These are phyloP conservation scores for Nothophoma quercina DNA, from an alignment of 2,329 filamentous ascomycete genomes.

Conservation along the genomic window DNA sequence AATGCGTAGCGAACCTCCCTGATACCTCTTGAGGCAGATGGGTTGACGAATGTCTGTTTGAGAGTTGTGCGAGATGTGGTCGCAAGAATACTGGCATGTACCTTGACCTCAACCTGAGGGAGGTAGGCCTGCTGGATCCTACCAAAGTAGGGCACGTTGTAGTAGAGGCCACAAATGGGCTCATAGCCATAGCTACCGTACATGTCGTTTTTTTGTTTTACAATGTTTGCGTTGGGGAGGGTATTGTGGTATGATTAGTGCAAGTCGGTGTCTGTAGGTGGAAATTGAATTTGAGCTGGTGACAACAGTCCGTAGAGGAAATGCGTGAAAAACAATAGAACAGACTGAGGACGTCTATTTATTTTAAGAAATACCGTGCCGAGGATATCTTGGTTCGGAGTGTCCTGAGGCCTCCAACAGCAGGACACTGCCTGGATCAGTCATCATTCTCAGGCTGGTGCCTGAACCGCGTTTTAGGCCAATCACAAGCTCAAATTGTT, in stretches of 20 bases:
- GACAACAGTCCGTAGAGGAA: constrained; percentile 3
- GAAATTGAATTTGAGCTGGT: constrained; percentile 1
- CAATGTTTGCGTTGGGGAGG: no score
- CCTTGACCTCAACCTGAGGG: constrained; percentile 65
- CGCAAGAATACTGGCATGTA: constrained; percentile 68
- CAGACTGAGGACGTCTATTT: neutral
- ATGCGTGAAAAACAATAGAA: neutral
- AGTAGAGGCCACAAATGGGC: constrained; percentile 43
- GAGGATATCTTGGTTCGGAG: neutral
- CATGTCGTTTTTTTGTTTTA: no score
- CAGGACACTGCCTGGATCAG: constrained; percentile 20
- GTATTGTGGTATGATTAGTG: neutral
- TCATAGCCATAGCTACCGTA: neutral
- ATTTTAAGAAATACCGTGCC: neutral
- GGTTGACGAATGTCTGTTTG: constrained; percentile 69
- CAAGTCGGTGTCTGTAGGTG: neutral
- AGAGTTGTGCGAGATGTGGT: constrained; percentile 61
- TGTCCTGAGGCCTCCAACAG: constrained; percentile 5
- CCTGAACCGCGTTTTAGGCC: constrained; percentile 16
- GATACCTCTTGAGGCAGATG: constrained; percentile 54
- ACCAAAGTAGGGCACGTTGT: constrained; percentile 18
- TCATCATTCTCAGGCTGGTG: constrained; percentile 12
- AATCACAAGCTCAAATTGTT: constrained; percentile 2
- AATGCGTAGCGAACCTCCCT: constrained; percentile 71
- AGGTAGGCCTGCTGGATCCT: constrained; percentile 52